Evolutionary conservation across 2,329 filamentous ascomycete genomes (phyloP), one percentile per base, ranked within the genome.

Genomic region (Trichoderma hamatum): DNA sequence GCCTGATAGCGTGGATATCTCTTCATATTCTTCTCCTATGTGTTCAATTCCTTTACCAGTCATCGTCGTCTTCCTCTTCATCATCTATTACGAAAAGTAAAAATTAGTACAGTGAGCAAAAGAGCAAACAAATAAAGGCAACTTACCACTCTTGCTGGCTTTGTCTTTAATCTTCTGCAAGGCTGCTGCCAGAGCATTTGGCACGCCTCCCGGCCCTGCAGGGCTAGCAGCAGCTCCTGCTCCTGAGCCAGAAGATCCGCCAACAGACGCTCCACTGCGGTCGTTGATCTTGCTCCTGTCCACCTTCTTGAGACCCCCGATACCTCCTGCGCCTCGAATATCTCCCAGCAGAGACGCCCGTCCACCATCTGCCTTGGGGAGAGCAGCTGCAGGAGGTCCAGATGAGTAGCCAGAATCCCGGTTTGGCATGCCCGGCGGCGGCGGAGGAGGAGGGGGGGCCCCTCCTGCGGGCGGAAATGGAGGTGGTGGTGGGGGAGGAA

Each of bases 121-220:
- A 24, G 21, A 39, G n/a, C 5, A 21, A 4, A 30, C 30, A 6
- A 19, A 36, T 14, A 11, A 32, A 32, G 19, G 3, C 21, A 51
- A 90, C 92, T 89, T 88, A 97, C 95, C 95, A 85, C 93, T 97
- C 79, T 92, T 91, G 82, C 92, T 93, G 78, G 97, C 95, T 85
- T 97, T 97, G 80, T 93, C 89, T 84, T 97, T 97, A 79, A 95
- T 87, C 82, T 92, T 92, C 76, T 90, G 88, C 74, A 94, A 80
- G 69, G 91, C 92, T 70, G 89, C 90, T 70, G 92, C 92, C 74
- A 97, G 82, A 59, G 93, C 94, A 82, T 91, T 93, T 26, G 93
- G 93, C 86, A 97, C 88, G 43, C 89, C 88, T 13, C 87, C 86
- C 21, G 84, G 85, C 54, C 85, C 85, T 13, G 83, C 78, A 54